Percentiles rank a stretch among this genome's conserved stretches.
phyloP scores from a whole-genome alignment of 768 basidiomycete species.

The Chalciporus sphaerocephalus region DNA sequence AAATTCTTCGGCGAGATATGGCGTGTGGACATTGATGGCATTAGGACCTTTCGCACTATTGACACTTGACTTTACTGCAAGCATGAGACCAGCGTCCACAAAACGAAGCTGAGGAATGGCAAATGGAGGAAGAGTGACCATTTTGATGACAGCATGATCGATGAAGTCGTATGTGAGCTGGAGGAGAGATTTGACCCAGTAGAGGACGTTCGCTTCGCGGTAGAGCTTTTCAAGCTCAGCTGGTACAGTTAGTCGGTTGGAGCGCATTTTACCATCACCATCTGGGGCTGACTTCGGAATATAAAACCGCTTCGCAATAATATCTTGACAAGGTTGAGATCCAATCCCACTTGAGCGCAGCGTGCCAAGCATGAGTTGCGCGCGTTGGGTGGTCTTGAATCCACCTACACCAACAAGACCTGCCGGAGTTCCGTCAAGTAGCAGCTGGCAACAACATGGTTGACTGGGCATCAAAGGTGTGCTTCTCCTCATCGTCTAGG shows the following conservation, averaged over 20 bases:
- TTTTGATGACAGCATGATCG: neutral
- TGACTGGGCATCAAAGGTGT: no score
- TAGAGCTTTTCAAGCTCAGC: slow-evolving; percentile 2
- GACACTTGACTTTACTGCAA: neutral
- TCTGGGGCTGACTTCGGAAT: neutral
- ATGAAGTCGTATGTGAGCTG: slow-evolving; percentile 7
- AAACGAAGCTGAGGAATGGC: slow-evolving; percentile 7
- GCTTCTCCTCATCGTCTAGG: no score
- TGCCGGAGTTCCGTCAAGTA: neutral
- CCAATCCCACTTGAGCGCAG: neutral
- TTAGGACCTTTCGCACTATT: no score
- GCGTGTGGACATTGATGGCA: no score
- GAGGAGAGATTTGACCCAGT: slow-evolving; percentile 8
- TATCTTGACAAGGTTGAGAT: neutral
- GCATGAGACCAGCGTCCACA: slow-evolving; percentile 3
- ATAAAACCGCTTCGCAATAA: slow-evolving; percentile 2
- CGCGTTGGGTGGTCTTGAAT: slow-evolving; percentile 9
- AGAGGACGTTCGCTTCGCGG: slow-evolving; percentile 9
- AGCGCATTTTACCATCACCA: neutral
- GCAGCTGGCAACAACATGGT: neutral
- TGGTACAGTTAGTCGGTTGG: neutral
- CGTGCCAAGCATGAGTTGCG: neutral
- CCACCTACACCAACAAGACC: slow-evolving; percentile 1
- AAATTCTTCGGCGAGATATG: slow-evolving; percentile 9
- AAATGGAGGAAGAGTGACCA: neutral